phyloP scores from a whole-genome alignment of 345 rosid genomes.

The Rubroshorea leprosula region DNA sequence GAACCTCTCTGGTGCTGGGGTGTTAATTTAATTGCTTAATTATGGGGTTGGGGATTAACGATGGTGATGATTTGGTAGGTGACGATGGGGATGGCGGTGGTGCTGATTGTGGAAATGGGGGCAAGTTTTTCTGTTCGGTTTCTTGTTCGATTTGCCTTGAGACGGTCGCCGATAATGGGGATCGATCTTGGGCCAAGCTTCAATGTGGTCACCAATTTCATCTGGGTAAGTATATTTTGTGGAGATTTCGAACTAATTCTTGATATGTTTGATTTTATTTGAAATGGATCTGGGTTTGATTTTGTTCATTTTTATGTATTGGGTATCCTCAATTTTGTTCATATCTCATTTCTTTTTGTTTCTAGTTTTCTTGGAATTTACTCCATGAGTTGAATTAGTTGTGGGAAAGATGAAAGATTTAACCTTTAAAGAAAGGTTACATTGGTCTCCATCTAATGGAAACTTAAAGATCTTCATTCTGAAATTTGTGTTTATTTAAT shows the following conservation, averaged over 20 bases:
- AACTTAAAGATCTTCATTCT: too few species aligned
- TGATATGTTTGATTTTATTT: neutral
- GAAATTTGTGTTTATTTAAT: too few species aligned
- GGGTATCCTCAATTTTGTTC: neutral
- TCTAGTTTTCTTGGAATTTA: neutral
- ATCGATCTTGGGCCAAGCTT: constrained; percentile 97
- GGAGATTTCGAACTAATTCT: constrained; percentile 1
- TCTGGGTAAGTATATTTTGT: constrained; percentile 48
- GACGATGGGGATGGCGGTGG: constrained; percentile 47
- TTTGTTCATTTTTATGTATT: constrained; percentile 5
- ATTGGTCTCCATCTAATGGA: too few species aligned
- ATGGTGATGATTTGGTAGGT: constrained; percentile 36
- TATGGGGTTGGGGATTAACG: constrained; percentile 75
- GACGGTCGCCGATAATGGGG: constrained; percentile 57
- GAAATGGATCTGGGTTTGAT: neutral
- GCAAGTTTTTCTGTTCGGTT: constrained; percentile 49
- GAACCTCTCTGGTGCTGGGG: constrained; percentile 2
- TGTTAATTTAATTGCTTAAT: constrained; percentile 9
- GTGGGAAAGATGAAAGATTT: too few species aligned
- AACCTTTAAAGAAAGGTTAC: too few species aligned
- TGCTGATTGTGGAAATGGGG: constrained; percentile 32
- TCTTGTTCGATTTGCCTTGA: constrained; percentile 98
- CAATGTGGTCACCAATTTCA: constrained; percentile 95
- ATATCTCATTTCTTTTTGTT: neutral
- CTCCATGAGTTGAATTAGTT: too few species aligned